Conservation (phyloP, 2,329 filamentous ascomycete species). For the Hypoxylon sp. region DNA sequence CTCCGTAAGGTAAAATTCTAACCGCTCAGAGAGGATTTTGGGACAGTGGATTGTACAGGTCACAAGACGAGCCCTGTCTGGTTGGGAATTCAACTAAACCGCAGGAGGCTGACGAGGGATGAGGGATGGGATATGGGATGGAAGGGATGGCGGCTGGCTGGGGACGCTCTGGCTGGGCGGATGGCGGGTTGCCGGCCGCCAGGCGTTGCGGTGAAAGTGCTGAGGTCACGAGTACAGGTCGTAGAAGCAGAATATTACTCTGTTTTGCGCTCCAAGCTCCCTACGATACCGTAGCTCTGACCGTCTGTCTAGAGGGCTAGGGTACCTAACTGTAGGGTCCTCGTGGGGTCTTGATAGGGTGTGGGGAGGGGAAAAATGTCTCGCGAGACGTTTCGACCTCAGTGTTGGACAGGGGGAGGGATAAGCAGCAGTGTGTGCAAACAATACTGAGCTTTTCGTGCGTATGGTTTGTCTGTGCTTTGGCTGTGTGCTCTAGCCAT, state of each 20-base stretch:
- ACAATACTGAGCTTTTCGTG: too few relatives aligned
- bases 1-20: constrained; percentile 2
- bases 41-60: constrained; percentile 28
- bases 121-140: not conserved
- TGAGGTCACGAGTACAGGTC: constrained; percentile 15
- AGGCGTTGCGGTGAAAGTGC: not conserved
- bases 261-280: constrained; percentile 16
- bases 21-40: constrained; percentile 3
- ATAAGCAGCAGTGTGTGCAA: not conserved
- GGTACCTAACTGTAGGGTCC: constrained; percentile 16
- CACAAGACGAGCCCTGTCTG: constrained; percentile 30
- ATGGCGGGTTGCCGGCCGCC: not conserved
- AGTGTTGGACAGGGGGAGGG: constrained; percentile 13
- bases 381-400: constrained; percentile 24
- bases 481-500: too few relatives aligned
- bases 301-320: constrained; percentile 16
- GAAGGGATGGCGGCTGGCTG: too few relatives aligned
- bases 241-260: not conserved
- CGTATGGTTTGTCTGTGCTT: too few relatives aligned
- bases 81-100: constrained; percentile 13
- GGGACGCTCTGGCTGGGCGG: too few relatives aligned
- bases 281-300: constrained; percentile 10
- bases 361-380: constrained; percentile 26
- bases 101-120: constrained; percentile 5
- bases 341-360: constrained; percentile 4